A percentile compares a stretch with the other conserved stretches of the same genome.
Conservation (phyloP, 495 filamentous ascomycete genomes). For the Penicillium soppii region DNA sequence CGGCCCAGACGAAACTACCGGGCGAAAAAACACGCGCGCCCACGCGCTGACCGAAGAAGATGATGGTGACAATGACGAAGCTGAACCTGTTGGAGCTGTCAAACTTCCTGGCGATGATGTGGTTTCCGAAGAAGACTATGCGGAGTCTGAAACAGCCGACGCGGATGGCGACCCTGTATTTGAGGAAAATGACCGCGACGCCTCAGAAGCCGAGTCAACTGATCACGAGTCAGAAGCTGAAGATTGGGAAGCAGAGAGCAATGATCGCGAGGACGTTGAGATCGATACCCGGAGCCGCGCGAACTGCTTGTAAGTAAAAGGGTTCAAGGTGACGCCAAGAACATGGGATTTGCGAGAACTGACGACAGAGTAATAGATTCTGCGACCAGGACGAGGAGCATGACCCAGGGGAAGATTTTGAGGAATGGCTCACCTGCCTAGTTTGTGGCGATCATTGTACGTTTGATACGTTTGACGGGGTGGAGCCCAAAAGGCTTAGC, state of each 20-base stretch:
- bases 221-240: slow-evolving; percentile 67
- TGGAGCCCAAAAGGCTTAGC: slow-evolving; percentile 23
- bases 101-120: slow-evolving; percentile 60
- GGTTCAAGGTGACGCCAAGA: slow-evolving; percentile 6
- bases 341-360: slow-evolving; percentile 15
- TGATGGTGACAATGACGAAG: slow-evolving; percentile 45
- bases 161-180: slow-evolving; percentile 46
- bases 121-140: slow-evolving; percentile 43
- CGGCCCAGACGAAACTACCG: slow-evolving; percentile 29
- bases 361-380: slow-evolving; percentile 50
- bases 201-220: slow-evolving; percentile 54
- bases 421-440: slow-evolving; percentile 75
- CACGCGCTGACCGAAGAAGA: slow-evolving; percentile 34
- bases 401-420: slow-evolving; percentile 84
- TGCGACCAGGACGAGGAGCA: slow-evolving; percentile 82
- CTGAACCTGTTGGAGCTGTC: slow-evolving; percentile 72
- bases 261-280: slow-evolving; percentile 63
- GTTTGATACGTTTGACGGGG: slow-evolving; percentile 40
- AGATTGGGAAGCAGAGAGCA: slow-evolving; percentile 64
- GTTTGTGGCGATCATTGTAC: slow-evolving; percentile 87
- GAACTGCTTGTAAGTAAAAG: slow-evolving; percentile 63
- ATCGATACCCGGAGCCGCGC: slow-evolving; percentile 59
- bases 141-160: slow-evolving; percentile 34
- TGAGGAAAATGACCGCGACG: slow-evolving; percentile 41
- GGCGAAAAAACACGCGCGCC: slow-evolving; percentile 27